Conservation (phyloP, 176 grass and related monocot species). For the Cenchrus fungigraminus region DNA sequence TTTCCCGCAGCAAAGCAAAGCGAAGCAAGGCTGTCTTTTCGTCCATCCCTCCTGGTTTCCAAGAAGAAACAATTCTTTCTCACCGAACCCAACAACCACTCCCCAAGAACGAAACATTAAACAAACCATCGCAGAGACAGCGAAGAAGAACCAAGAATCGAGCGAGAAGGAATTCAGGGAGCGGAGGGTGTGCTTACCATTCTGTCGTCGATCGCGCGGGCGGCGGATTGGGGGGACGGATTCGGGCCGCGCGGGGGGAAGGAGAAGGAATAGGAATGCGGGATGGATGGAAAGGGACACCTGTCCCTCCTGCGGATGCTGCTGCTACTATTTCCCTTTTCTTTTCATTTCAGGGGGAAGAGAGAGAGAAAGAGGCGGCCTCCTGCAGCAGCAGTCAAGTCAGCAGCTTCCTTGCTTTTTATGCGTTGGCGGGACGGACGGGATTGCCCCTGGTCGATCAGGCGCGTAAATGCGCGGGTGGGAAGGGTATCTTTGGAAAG, state of each 20-base stretch:
- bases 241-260: not conserved
- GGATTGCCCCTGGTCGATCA: not conserved
- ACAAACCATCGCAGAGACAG: not conserved
- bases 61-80: slow-evolving; percentile 5
- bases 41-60: not conserved
- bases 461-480: not conserved
- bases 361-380: not conserved
- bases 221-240: not conserved
- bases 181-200: not conserved
- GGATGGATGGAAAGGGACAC: not conserved
- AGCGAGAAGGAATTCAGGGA: not conserved
- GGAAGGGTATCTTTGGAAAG: slow-evolving; percentile 6
- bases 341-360: not conserved
- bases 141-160: not conserved
- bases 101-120: not conserved
- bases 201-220: slow-evolving; percentile 4
- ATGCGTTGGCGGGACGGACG: not conserved
- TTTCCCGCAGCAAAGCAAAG: slow-evolving; percentile 1
- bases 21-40: not conserved
- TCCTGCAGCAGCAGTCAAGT: not conserved
- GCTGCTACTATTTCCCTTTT: not conserved
- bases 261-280: not conserved
- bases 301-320: too few relatives aligned
- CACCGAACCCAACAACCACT: not conserved
- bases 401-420: not conserved